phyloP scores from a whole-genome alignment of 1,139 yeast genomes.

The Diutina catenulata region DNA sequence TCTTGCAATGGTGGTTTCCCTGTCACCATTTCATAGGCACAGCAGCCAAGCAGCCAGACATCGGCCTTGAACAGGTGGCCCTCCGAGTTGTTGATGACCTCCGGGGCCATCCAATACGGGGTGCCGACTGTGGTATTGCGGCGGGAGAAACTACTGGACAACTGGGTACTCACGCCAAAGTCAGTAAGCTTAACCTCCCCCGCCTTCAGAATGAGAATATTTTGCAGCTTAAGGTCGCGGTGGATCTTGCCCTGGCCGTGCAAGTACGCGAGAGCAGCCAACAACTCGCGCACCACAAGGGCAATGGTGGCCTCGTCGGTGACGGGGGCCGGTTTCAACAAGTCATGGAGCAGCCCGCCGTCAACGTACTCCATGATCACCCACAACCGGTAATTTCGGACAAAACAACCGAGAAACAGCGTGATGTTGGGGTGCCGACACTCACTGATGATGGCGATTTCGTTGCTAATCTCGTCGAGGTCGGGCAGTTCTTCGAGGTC shows the following conservation, averaged over 20 bases:
- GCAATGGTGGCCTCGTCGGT: slow-evolving; percentile 37
- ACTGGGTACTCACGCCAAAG: slow-evolving; percentile 90
- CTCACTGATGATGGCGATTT: slow-evolving; percentile 64
- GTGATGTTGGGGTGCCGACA: slow-evolving; percentile 66
- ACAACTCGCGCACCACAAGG: slow-evolving; percentile 42
- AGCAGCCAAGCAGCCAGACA: slow-evolving; percentile 92
- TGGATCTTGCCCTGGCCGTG: slow-evolving; percentile 77
- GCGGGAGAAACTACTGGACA: slow-evolving; percentile 63
- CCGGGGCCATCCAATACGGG: slow-evolving; percentile 99
- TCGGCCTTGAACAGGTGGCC: slow-evolving; percentile 88
- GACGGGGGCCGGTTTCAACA: slow-evolving; percentile 50
- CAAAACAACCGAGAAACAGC: slow-evolving; percentile 69
- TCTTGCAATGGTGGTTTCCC: slow-evolving; percentile 77
- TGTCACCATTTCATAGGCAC: slow-evolving; percentile 70
- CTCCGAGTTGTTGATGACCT: slow-evolving; percentile 67
- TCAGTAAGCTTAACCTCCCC: slow-evolving; percentile 92
- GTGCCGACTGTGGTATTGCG: slow-evolving; percentile 94
- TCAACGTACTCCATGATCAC: slow-evolving; percentile 77
- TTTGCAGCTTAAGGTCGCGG: slow-evolving; percentile 80
- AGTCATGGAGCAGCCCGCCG: slow-evolving; percentile 74
- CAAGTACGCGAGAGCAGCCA: slow-evolving; percentile 59
- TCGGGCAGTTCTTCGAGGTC: slow-evolving; percentile 76
- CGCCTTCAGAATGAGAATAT: slow-evolving; percentile 48
- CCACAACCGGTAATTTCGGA: slow-evolving; percentile 71
- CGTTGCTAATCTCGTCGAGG: slow-evolving; percentile 63